phyloP scores from a whole-genome alignment of 1,284 basidiomycete species.

The Papiliotrema nemorosa region DNA sequence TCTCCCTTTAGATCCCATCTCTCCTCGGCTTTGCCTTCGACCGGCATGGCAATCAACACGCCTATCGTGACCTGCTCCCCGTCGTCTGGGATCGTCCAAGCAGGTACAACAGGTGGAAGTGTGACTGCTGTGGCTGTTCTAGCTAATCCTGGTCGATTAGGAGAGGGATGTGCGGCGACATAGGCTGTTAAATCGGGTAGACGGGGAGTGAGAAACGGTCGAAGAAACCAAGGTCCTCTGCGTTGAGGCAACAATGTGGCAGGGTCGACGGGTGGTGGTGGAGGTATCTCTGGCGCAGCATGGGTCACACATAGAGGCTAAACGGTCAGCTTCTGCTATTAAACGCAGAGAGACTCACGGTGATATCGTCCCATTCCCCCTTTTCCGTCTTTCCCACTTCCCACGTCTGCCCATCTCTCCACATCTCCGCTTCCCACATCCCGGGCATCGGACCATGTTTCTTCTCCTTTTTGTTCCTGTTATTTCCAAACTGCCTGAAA shows the following conservation, averaged over 20 bases:
- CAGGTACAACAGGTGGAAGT: conserved; percentile 5
- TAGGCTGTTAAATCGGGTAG: conserved; percentile 1
- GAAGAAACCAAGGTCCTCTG: conserved; percentile 6
- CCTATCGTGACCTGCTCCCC: conserved; percentile 34
- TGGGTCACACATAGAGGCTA: not conserved
- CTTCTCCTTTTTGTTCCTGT: conserved; percentile 20
- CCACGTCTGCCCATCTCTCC: conserved; percentile 15
- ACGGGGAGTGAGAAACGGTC: conserved; percentile 13
- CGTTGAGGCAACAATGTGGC: conserved; percentile 1
- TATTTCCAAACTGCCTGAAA: conserved; percentile 3
- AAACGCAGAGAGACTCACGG: conserved; percentile 12
- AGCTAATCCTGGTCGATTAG: not conserved
- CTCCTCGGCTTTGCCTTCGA: conserved; percentile 13
- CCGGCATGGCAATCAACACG: conserved; percentile 41
- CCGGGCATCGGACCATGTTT: conserved; percentile 36
- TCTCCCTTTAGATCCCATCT: conserved; percentile 12
- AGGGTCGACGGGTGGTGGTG: not conserved
- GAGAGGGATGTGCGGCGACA: conserved; percentile 1
- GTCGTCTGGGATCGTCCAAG: conserved; percentile 11
- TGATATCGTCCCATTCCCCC: conserved; percentile 19
- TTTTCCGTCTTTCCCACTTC: conserved; percentile 1
- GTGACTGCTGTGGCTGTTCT: conserved; percentile 2
- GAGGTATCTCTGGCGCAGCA: conserved; percentile 2
- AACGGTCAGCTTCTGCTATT: conserved; percentile 5
- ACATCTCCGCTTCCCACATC: conserved; percentile 41